phyloP scores from a whole-genome alignment of 2,329 filamentous ascomycete genomes.

The Pseudocercospora vitis region DNA sequence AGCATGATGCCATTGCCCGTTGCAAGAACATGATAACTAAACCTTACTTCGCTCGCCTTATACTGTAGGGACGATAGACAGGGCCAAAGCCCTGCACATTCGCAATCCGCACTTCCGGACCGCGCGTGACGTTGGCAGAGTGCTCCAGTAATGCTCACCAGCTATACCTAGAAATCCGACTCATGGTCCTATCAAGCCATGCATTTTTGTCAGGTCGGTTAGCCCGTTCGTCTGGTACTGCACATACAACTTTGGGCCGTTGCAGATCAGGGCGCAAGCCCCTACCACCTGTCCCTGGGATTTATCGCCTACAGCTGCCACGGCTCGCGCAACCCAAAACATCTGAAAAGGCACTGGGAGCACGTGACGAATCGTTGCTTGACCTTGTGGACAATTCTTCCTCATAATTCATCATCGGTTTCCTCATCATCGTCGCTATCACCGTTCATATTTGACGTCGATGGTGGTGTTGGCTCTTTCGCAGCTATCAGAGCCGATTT shows the following conservation, averaged over 20 bases:
- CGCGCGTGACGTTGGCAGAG: too few species aligned
- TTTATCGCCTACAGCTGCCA: not conserved
- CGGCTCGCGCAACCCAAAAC: not conserved
- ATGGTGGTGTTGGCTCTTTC: slow-evolving; percentile 18
- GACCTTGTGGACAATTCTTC: not conserved
- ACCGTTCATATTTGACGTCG: slow-evolving; percentile 12
- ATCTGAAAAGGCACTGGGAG: not conserved
- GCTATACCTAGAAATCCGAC: too few species aligned
- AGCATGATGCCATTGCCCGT: slow-evolving; percentile 1
- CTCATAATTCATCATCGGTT: slow-evolving; percentile 38
- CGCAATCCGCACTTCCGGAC: too few species aligned
- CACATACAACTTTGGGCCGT: not conserved
- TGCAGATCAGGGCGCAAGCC: slow-evolving; percentile 5
- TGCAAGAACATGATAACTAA: not conserved
- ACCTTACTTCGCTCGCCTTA: too few species aligned
- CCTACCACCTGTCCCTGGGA: not conserved
- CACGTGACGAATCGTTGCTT: not conserved
- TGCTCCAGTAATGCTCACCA: too few species aligned
- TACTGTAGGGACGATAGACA: too few species aligned
- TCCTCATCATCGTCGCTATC: slow-evolving; percentile 33
- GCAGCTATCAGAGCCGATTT: slow-evolving; percentile 12
- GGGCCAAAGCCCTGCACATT: too few species aligned
- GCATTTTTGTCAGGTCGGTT: too few species aligned
- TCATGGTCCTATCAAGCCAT: too few species aligned
- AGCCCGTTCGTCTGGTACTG: not conserved